Conservation (phyloP, 306 rosid species). For the Clitoria ternatea region DNA sequence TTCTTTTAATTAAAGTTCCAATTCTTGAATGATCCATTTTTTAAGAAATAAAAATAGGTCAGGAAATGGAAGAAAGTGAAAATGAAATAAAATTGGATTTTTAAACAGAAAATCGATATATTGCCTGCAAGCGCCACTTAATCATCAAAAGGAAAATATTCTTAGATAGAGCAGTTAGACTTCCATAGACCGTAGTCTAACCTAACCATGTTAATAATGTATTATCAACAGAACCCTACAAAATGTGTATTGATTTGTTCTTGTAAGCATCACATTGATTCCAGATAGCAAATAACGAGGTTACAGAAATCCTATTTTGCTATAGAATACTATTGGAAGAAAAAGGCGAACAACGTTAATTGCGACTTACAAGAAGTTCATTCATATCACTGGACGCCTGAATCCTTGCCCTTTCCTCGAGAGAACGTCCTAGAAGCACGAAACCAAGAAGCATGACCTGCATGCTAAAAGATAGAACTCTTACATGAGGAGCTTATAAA, state of each 20-base stretch:
- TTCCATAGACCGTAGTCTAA: background rate
- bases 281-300: background rate
- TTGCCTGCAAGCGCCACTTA: slow-evolving; percentile 11
- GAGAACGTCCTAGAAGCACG: slow-evolving; percentile 95
- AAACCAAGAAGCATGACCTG: slow-evolving; percentile 99
- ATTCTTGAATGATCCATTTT: slow-evolving; percentile 15
- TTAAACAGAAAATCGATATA: slow-evolving; percentile 7
- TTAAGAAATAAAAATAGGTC: background rate
- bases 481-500: slow-evolving; percentile 46
- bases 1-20: background rate
- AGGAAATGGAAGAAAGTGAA: slow-evolving; percentile 4
- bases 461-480: slow-evolving; percentile 57
- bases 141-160: background rate
- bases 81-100: slow-evolving; percentile 11
- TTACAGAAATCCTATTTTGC: background rate
- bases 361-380: slow-evolving; percentile 77
- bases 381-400: slow-evolving; percentile 98
- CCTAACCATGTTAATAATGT: background rate
- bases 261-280: slow-evolving; percentile 4
- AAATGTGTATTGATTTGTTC: background rate
- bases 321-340: slow-evolving; percentile 8
- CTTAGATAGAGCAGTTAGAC: background rate
- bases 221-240: slow-evolving; percentile 1
- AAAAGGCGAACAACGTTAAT: background rate
- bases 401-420: slow-evolving; percentile 91